phyloP scores from a whole-genome alignment of 805 yeast genomes.

The Deakozyma indianensis region DNA sequence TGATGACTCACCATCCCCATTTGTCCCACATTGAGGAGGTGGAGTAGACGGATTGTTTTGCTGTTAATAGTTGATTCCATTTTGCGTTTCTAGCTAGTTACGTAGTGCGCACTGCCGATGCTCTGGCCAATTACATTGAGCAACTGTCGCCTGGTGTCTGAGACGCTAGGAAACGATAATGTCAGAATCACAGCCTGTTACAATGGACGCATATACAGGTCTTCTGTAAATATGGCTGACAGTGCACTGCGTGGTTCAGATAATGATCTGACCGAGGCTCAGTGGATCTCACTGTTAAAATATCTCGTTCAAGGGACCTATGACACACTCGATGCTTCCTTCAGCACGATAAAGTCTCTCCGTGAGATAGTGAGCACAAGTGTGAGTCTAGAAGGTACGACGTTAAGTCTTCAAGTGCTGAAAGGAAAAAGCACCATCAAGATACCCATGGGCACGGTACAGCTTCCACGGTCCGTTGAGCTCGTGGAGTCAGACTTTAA shows the following conservation, averaged over 20 bases:
- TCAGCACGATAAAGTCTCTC: background rate
- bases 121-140: background rate
- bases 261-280: background rate
- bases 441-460: background rate
- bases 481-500: background rate
- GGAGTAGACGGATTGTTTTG: no score
- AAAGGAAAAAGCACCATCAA: background rate
- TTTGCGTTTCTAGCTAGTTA: no score
- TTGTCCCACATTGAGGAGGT: no score
- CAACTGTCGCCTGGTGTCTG: background rate
- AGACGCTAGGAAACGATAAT: background rate
- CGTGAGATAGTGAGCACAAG: background rate
- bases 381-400: background rate
- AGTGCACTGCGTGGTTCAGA: background rate
- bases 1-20: background rate
- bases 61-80: no score
- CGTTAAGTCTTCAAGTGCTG: background rate
- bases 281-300: background rate
- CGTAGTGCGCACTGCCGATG: no score
- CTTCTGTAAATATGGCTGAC: background rate
- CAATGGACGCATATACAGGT: background rate
- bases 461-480: background rate
- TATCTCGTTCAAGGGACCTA: background rate
- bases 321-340: background rate
- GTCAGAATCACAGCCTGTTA: background rate